These are phyloP conservation scores for Psidium friedrichsthalianum DNA, from an alignment of 345 rosid genomes.

Conservation along the genomic window DNA sequence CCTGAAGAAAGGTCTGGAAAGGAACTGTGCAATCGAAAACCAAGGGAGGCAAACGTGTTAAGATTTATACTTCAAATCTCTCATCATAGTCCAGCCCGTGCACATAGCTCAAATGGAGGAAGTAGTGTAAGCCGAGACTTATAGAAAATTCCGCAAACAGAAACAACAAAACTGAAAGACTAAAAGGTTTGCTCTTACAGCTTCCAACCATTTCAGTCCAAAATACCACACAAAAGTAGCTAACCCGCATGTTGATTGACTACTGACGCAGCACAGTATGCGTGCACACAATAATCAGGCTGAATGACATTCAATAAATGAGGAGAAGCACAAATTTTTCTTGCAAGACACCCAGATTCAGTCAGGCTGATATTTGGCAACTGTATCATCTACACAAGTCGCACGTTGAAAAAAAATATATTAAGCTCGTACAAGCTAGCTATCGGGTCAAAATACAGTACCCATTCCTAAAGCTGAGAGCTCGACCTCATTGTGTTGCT, in stretches of 20 bases:
- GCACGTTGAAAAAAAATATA: neutral
- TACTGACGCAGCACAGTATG: neutral
- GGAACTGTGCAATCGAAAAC: neutral
- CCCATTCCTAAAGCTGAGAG: constrained; percentile 82
- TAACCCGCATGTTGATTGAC: neutral
- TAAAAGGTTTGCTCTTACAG: neutral
- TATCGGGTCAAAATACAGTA: neutral
- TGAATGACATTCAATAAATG: neutral
- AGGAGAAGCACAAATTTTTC: neutral
- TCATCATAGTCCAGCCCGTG: neutral
- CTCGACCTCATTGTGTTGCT: constrained; percentile 54
- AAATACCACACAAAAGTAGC: neutral
- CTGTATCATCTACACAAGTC: neutral
- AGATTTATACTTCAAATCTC: neutral
- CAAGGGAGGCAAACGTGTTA: neutral
- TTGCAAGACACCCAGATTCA: neutral
- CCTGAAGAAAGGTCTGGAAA: neutral
- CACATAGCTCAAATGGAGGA: neutral
- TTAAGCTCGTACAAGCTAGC: neutral
- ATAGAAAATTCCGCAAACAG: neutral
- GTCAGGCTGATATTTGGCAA: neutral
- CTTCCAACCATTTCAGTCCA: neutral
- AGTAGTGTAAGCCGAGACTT: neutral
- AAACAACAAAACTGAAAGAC: neutral
- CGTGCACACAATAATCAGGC: neutral